Evolutionary conservation across 805 yeast genomes (phyloP), one percentile per base, ranked within the genome.

Genomic region (Yamadazyma nakazawae): DNA sequence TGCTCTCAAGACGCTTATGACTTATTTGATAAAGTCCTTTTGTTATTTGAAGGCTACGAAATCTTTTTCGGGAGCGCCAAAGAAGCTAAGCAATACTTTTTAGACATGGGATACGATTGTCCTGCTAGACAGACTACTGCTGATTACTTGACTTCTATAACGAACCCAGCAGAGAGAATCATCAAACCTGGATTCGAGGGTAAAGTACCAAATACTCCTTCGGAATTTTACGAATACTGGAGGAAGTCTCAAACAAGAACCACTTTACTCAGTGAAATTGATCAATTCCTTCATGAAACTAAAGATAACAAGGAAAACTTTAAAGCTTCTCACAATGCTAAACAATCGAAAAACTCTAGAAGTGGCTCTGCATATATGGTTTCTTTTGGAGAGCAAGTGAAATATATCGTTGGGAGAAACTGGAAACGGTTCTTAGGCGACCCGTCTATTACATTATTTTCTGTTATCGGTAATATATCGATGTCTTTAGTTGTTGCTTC

Each of bases 91-190:
- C 74, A 64, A 12, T 83, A 71, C 56, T 83, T 83, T 58, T 58
- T 69, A 48, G 66, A 67, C 16, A 79, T 82, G 85, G 88, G 88
- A 35, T 83, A 70, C 68, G 67, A 72, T 24, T 81, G 83, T 58
- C 80, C 82, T 41, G 68, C 71, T 43, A 77, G 88, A 71, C 82
- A 80, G 73, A 79, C 86, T 3, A 81, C 87, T 42, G 80, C 85
- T 8, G 88, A 83, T 59, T 83, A 71, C 59, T 74, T 83, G 57
- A 82, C 88, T 14, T 74, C 86, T 4, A 76, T 82, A 43, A 83
- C 88, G 14, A 84, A 82, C 61, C 86, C 84, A 13, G 75, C 73
- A 25, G 85, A 82, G 50, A 76, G 87, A 67, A 64, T 74, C 13
- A 60, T 58, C 18, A 64, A 61, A 43, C 68, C 72, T n/a, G 87